Evolutionary conservation across 169 alveolate species (phyloP).

Genomic region (Plasmodium vinckei): DNA sequence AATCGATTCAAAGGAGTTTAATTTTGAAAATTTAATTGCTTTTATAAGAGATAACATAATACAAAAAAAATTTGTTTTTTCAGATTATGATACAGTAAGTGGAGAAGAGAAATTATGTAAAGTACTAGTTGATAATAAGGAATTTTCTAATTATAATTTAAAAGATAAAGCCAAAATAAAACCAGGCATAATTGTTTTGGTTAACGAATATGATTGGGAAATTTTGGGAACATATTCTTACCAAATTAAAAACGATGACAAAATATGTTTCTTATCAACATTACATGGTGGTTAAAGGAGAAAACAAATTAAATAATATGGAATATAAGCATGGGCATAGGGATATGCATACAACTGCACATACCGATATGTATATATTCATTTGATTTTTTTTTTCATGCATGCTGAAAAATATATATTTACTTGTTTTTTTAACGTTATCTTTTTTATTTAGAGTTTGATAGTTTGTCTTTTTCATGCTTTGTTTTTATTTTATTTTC

Average conservation of each 20-base stretch:
- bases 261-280: slow-evolving; percentile 94
- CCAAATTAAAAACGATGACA: slow-evolving; percentile 86
- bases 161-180: slow-evolving; percentile 78
- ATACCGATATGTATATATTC: no score
- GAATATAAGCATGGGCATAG: no score
- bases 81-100: slow-evolving; percentile 51
- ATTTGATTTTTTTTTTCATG: no score
- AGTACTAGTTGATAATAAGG: slow-evolving; percentile 70
- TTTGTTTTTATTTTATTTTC: no score
- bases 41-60: slow-evolving; percentile 79
- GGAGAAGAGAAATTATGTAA: slow-evolving; percentile 41
- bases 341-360: no score
- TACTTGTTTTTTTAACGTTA: no score
- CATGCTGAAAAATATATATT: no score
- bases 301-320: not conserved
- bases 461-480: no score
- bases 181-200: slow-evolving; percentile 95
- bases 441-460: no score
- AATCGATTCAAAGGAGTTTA: slow-evolving; percentile 66
- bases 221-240: slow-evolving; percentile 90
- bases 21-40: slow-evolving; percentile 79
- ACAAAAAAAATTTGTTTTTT: slow-evolving; percentile 80
- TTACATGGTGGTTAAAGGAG: slow-evolving; percentile 94
- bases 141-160: slow-evolving; percentile 60
- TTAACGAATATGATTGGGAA: slow-evolving; percentile 97